A percentile compares a stretch with the other conserved stretches of the same genome.
phyloP scores from a whole-genome alignment of 1,139 yeast species.

The Pichia sp. region DNA sequence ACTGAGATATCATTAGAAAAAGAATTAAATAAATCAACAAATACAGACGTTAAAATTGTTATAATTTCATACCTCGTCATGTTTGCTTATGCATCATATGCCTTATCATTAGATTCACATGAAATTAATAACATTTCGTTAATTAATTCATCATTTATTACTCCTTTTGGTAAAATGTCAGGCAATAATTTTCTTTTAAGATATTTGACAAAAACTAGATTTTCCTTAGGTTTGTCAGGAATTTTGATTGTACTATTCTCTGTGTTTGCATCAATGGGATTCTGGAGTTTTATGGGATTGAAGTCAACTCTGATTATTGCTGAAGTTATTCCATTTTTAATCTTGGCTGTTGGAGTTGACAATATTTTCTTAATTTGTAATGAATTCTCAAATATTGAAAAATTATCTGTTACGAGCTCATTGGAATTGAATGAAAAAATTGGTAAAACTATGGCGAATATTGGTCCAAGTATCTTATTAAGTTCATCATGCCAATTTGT shows the following conservation, averaged over 20 bases:
- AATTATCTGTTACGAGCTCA: conserved; percentile 37
- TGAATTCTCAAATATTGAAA: conserved; percentile 54
- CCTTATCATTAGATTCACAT: conserved; percentile 33
- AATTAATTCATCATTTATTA: conserved; percentile 6
- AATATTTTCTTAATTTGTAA: conserved; percentile 82
- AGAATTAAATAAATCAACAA: conserved; percentile 75
- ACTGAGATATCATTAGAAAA: conserved; percentile 80
- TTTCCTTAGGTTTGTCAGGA: conserved; percentile 74
- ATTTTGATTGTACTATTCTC: conserved; percentile 74
- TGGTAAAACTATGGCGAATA: conserved; percentile 55
- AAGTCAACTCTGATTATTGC: conserved; percentile 90
- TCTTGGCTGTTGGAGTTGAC: conserved; percentile 91
- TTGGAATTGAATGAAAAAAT: conserved; percentile 44
- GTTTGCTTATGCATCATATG: conserved; percentile 84
- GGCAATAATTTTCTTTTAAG: conserved; percentile 19
- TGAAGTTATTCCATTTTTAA: conserved; percentile 92
- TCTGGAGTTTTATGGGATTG: conserved; percentile 67
- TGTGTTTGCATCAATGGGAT: conserved; percentile 73
- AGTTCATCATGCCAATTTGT: conserved; percentile 71
- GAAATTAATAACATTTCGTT: conserved; percentile 2
- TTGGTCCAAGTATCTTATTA: conserved; percentile 82
- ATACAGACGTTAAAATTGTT: conserved; percentile 69
- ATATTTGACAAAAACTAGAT: conserved; percentile 52
- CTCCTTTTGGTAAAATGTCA: conserved; percentile 12
- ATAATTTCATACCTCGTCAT: conserved; percentile 73